phyloP scores from a whole-genome alignment of 371 early-diverging fungal genomes.

The Zopfochytrium polystomum region DNA sequence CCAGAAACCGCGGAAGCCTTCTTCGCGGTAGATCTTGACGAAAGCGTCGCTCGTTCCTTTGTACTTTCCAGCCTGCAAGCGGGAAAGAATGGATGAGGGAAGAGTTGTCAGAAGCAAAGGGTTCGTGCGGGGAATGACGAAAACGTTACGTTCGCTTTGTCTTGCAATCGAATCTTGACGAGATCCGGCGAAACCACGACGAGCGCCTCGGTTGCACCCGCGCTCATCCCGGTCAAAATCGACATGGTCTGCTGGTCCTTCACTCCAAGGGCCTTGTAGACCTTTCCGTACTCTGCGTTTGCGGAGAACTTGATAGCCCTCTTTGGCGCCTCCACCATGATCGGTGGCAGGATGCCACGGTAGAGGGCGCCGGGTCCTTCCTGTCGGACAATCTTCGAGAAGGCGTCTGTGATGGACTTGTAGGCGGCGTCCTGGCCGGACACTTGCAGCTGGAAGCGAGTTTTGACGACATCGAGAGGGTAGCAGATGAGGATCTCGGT shows the following conservation, averaged over 20 bases:
- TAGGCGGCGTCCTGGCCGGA: constrained; percentile 53
- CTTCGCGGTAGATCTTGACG: constrained; percentile 66
- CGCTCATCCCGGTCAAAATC: constrained; percentile 86
- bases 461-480: constrained; percentile 97
- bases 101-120: background rate
- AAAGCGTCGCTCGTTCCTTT: constrained; percentile 35
- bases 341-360: constrained; percentile 93
- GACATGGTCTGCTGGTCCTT: constrained; percentile 54
- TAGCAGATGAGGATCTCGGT: constrained; percentile 95
- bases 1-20: constrained; percentile 81
- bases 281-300: constrained; percentile 62
- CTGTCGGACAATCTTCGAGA: constrained; percentile 79
- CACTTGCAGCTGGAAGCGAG: constrained; percentile 90
- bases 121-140: constrained; percentile 1
- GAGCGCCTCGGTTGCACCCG: constrained; percentile 90
- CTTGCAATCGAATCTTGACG: constrained; percentile 91
- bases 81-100: background rate
- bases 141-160: constrained; percentile 33
- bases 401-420: constrained; percentile 71
- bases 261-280: constrained; percentile 39
- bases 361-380: constrained; percentile 85
- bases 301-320: constrained; percentile 95
- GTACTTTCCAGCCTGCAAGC: constrained; percentile 66
- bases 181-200: constrained; percentile 91
- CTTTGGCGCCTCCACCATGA: constrained; percentile 97